phyloP scores from a whole-genome alignment of 202 grass and related monocot genomes.

The Cymbopogon flexuosus region DNA sequence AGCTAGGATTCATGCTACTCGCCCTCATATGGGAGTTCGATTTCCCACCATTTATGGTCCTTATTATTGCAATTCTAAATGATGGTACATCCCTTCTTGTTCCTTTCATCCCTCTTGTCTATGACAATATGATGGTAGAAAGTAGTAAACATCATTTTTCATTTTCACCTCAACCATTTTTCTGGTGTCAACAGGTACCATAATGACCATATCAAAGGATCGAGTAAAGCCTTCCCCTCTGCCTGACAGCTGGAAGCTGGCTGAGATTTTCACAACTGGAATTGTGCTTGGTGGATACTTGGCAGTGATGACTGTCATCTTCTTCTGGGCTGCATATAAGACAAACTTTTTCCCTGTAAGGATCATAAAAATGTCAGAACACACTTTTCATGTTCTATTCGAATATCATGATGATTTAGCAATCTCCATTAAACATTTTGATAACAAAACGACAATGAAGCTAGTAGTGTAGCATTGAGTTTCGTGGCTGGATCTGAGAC shows the following conservation, averaged over 20 bases:
- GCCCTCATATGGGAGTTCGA: slow-evolving; percentile 78
- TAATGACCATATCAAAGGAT: slow-evolving; percentile 90
- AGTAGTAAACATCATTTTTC: background rate
- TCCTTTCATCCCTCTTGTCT: background rate
- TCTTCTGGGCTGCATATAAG: slow-evolving; percentile 66
- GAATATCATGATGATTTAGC: background rate
- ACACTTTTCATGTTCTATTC: background rate
- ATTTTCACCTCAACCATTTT: background rate
- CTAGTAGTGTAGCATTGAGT: background rate
- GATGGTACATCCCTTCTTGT: slow-evolving; percentile 41
- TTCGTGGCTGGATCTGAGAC: background rate
- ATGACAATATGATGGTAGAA: background rate
- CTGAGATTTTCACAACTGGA: slow-evolving; percentile 75
- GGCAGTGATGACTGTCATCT: slow-evolving; percentile 76
- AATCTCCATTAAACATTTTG: background rate
- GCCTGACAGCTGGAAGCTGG: slow-evolving; percentile 72
- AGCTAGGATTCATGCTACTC: slow-evolving; percentile 74
- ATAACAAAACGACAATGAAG: background rate
- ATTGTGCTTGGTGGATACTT: slow-evolving; percentile 63
- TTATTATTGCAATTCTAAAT: slow-evolving; percentile 76
- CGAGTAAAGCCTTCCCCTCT: slow-evolving; percentile 70
- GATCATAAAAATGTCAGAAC: background rate
- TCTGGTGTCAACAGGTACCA: slow-evolving; percentile 42
- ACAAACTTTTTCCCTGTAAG: slow-evolving; percentile 64
- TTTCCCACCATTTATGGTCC: slow-evolving; percentile 84